Evolutionary conservation across 139 green algal species (phyloP).

Genomic region (Asterochloris erici): DNA sequence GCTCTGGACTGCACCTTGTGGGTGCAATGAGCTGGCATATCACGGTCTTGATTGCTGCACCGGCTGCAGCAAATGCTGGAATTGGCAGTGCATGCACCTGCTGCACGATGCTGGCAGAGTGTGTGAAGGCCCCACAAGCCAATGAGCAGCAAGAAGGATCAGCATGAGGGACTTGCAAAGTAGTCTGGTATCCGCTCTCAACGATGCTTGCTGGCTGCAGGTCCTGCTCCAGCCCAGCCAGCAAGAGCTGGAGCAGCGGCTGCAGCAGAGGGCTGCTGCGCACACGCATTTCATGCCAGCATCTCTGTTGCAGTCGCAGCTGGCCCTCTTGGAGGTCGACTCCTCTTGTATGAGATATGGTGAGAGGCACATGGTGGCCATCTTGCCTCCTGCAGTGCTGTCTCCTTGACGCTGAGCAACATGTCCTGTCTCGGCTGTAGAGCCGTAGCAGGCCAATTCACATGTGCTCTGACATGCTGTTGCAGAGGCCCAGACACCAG

Average conservation of each 20-base stretch:
- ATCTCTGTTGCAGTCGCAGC: conserved; percentile 32
- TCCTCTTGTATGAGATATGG: not conserved
- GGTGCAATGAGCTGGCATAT: too few relatives aligned
- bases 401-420: not conserved
- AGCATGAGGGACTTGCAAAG: not conserved
- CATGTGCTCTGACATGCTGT: not conserved
- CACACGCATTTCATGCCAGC: conserved; percentile 37
- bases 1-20: too few relatives aligned
- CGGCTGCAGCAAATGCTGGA: too few relatives aligned
- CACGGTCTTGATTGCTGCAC: too few relatives aligned
- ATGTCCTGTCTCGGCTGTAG: not conserved
- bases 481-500: conserved; percentile 9
- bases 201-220: conserved; percentile 18
- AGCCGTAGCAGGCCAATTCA: not conserved
- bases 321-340: conserved; percentile 22
- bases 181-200: not conserved
- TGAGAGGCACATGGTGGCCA: not conserved
- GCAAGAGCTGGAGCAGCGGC: conserved; percentile 15
- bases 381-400: not conserved
- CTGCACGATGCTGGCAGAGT: too few relatives aligned
- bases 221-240: conserved; percentile 27
- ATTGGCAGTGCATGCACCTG: too few relatives aligned
- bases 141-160: too few relatives aligned
- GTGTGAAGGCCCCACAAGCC: too few relatives aligned
- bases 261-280: conserved; percentile 6